Conservation (phyloP, 345 rosid species). For the Mangifera indica region DNA sequence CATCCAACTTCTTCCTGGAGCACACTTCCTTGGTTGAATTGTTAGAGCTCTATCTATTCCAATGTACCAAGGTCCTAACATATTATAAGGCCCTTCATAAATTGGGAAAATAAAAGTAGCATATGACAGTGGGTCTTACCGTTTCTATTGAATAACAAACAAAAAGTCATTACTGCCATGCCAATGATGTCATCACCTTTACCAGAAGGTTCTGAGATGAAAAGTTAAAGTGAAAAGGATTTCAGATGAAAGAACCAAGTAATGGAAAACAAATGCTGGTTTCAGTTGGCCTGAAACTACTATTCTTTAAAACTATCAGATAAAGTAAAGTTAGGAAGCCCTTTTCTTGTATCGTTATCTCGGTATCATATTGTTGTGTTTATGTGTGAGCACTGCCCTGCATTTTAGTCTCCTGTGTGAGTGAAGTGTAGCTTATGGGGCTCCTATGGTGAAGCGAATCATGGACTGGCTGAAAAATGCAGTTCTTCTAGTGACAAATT, state of each 20-base stretch:
- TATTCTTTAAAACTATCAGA: background rate
- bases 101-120: conserved; percentile 5
- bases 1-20: too few species aligned
- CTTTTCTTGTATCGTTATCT: background rate
- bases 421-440: background rate
- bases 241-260: background rate
- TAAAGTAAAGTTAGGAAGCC: background rate
- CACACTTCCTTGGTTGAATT: too few species aligned
- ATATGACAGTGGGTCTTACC: background rate
- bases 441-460: background rate
- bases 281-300: background rate
- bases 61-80: too few species aligned
- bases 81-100: conserved; percentile 1
- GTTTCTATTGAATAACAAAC: background rate
- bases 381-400: background rate
- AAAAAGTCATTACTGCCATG: background rate
- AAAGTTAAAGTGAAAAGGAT: background rate
- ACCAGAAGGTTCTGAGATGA: background rate
- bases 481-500: background rate
- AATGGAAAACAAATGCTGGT: background rate
- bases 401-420: background rate
- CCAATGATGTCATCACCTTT: background rate
- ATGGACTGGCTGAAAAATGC: conserved; percentile 9
- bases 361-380: background rate
- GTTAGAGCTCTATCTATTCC: too few species aligned